These are phyloP conservation scores for Ustulina deusta DNA, from an alignment of 2,329 filamentous ascomycete genomes.

Conservation along the genomic window DNA sequence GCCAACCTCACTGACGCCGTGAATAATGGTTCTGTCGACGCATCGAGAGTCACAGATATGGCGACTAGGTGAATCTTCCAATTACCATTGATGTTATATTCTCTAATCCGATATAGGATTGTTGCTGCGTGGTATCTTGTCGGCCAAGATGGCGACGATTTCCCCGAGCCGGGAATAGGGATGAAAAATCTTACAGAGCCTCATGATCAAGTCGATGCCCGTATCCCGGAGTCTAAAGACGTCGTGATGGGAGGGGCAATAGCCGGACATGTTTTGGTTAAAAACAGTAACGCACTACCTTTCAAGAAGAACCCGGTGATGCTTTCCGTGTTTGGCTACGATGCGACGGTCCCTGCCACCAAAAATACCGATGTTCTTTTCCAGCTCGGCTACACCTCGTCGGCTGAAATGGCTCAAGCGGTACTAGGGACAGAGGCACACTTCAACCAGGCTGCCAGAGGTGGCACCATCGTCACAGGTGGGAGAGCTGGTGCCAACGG, in stretches of 20 bases:
- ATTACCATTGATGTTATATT: conserved; percentile 44
- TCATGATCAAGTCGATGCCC: conserved; percentile 62
- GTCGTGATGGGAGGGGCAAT: conserved; percentile 65
- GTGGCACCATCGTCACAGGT: conserved; percentile 65
- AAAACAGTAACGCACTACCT: conserved; percentile 77
- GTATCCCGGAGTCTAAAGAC: conserved; percentile 58
- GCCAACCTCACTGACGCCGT: conserved; percentile 78
- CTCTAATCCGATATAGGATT: conserved; percentile 66
- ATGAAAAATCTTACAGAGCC: conserved; percentile 71
- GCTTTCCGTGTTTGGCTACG: conserved; percentile 71
- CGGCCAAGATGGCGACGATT: conserved; percentile 62
- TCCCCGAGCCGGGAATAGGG: conserved; percentile 60
- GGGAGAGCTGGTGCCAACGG: conserved; percentile 64
- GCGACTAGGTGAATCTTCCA: conserved; percentile 71
- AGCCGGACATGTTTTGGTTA: conserved; percentile 79
- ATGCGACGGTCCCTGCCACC: conserved; percentile 67
- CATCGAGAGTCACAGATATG: conserved; percentile 82
- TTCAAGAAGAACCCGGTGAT: conserved; percentile 66
- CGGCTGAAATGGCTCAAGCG: conserved; percentile 59
- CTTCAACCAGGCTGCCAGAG: conserved; percentile 62
- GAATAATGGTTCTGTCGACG: conserved; percentile 79
- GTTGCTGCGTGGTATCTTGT: conserved; percentile 70
- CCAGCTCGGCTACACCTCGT: conserved; percentile 61
- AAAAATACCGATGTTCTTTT: conserved; percentile 62
- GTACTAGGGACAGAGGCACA: conserved; percentile 57